Conservation (phyloP, 345 rosid genomes). For the Linum lewisii region DNA sequence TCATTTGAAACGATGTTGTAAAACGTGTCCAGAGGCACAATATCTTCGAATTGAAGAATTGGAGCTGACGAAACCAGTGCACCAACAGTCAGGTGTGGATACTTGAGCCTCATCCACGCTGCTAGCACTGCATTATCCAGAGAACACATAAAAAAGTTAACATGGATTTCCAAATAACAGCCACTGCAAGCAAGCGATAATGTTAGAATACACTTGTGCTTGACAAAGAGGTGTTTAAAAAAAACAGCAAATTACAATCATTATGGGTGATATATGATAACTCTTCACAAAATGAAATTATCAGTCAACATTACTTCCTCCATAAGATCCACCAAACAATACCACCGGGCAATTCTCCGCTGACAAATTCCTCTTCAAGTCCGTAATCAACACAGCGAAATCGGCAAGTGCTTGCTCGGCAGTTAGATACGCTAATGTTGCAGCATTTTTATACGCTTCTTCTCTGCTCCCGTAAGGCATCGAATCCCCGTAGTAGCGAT, state of each 20-base stretch:
- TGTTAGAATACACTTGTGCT: not conserved
- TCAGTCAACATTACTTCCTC: conserved; percentile 66
- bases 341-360: conserved; percentile 81
- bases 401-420: conserved; percentile 95
- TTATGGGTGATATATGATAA: no score
- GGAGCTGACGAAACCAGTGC: conserved; percentile 95
- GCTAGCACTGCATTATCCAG: conserved; percentile 68
- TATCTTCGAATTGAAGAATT: conserved; percentile 84
- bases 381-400: conserved; percentile 58
- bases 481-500: conserved; percentile 79
- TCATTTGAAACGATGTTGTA: conserved; percentile 76
- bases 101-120: conserved; percentile 96
- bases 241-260: not conserved
- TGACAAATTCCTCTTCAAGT: conserved; percentile 70
- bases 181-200: not conserved
- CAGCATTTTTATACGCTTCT: conserved; percentile 59
- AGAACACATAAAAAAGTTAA: not conserved
- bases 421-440: conserved; percentile 57
- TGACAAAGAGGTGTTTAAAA: not conserved
- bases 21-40: conserved; percentile 76
- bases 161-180: not conserved
- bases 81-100: conserved; percentile 83
- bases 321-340: conserved; percentile 91
- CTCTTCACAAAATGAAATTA: not conserved
- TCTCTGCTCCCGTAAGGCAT: conserved; percentile 61